phyloP scores from a whole-genome alignment of 495 filamentous ascomycete genomes.

The Oidiodendron maius region DNA sequence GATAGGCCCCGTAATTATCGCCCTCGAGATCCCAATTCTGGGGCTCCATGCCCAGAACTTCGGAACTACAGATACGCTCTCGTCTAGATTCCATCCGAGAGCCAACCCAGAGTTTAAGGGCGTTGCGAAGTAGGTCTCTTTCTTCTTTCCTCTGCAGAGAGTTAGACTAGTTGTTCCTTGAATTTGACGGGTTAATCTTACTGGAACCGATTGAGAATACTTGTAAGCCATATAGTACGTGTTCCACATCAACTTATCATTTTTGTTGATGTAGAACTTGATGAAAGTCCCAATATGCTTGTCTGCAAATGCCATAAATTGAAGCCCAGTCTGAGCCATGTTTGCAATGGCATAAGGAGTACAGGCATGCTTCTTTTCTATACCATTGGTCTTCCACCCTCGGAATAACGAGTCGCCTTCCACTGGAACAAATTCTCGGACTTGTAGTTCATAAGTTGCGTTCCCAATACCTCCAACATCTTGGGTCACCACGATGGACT shows the following conservation, averaged over 20 bases:
- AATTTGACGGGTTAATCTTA: not conserved
- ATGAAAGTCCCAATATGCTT: not conserved
- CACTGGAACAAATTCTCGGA: not conserved
- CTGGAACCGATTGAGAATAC: not conserved
- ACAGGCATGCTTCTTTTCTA: not conserved
- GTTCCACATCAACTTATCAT: not conserved
- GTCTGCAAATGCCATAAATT: not conserved
- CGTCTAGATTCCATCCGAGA: slow-evolving; percentile 49
- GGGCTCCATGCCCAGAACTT: slow-evolving; percentile 45
- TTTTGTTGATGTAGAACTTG: not conserved
- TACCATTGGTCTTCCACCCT: not conserved
- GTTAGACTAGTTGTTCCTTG: not conserved
- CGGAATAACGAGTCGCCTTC: not conserved
- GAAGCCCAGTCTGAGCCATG: not conserved
- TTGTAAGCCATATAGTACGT: not conserved
- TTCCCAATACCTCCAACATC: not conserved
- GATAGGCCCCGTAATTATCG: slow-evolving; percentile 42
- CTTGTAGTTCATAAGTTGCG: not conserved
- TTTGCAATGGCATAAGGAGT: not conserved
- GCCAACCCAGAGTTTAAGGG: slow-evolving; percentile 50
- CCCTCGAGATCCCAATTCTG: slow-evolving; percentile 43
- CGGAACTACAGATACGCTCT: slow-evolving; percentile 46
- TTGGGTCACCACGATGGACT: not conserved
- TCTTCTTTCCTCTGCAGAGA: not conserved
- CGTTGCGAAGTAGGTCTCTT: slow-evolving; percentile 35